Evolutionary conservation across 1,284 basidiomycete genomes (phyloP).

Genomic region (Cryptococcus jaspeensis): DNA sequence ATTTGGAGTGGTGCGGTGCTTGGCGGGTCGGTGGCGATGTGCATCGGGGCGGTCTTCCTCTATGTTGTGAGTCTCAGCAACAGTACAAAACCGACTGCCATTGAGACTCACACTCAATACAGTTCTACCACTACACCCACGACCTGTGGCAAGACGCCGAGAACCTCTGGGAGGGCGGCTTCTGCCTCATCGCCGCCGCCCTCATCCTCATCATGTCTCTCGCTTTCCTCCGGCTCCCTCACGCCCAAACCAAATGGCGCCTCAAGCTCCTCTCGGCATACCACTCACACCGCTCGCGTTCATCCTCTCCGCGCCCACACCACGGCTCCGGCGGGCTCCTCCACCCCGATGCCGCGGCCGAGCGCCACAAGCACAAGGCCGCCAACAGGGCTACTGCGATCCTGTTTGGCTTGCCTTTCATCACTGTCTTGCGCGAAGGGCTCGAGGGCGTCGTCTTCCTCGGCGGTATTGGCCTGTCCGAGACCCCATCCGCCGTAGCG

Average conservation of each 20-base stretch:
- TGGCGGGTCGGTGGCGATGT: conserved; percentile 69
- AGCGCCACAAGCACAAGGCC: conserved; percentile 8
- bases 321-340: conserved; percentile 4
- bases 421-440: conserved; percentile 87
- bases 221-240: conserved; percentile 71
- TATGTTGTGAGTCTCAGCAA: conserved; percentile 41
- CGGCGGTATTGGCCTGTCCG: conserved; percentile 61
- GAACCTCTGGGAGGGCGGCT: conserved; percentile 63
- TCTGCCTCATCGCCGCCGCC: conserved; percentile 65
- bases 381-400: conserved; percentile 50
- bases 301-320: conserved; percentile 13
- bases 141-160: conserved; percentile 65
- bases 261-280: conserved; percentile 76
- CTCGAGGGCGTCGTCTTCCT: conserved; percentile 88
- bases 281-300: conserved; percentile 47
- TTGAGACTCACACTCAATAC: neutral
- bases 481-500: conserved; percentile 19
- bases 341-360: neutral
- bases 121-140: conserved; percentile 54
- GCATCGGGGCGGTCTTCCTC: conserved; percentile 58
- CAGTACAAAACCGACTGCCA: neutral
- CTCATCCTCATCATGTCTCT: conserved; percentile 61
- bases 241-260: conserved; percentile 81
- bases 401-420: conserved; percentile 76
- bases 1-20: conserved; percentile 69